A percentile compares a stretch with the other conserved stretches of the same genome.
Evolutionary conservation across 371 early-diverging fungal genomes (phyloP).

Genomic region (Mucor circinelloides): DNA sequence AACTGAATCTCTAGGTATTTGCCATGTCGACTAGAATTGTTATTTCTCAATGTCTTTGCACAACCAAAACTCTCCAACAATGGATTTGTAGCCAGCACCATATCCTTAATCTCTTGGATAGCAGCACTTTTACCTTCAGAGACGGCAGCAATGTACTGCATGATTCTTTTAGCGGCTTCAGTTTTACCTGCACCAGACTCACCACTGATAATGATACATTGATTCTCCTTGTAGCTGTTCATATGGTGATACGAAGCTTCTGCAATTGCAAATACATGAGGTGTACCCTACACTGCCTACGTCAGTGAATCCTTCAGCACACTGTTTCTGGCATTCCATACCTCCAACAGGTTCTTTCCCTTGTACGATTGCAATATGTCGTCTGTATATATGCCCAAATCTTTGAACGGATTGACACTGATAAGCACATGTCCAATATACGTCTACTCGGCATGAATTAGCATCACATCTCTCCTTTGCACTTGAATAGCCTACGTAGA

Average conservation of each 20-base stretch:
- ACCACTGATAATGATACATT: conserved; percentile 96
- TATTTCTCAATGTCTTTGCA: conserved; percentile 98
- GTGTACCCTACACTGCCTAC: conserved; percentile 61
- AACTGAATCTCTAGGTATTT: conserved; percentile 99
- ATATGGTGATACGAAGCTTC: conserved; percentile 89
- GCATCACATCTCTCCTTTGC: conserved; percentile 10
- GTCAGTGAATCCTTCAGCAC: not conserved
- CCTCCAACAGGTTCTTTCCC: conserved; percentile 85
- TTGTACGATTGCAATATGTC: conserved; percentile 72
- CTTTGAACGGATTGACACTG: conserved; percentile 87
- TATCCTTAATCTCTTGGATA: conserved; percentile 92
- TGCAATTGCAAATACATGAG: conserved; percentile 89
- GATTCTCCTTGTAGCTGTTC: conserved; percentile 96
- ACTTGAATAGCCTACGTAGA: conserved; percentile 58
- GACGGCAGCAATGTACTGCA: conserved; percentile 97
- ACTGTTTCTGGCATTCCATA: conserved; percentile 28
- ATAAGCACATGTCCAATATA: conserved; percentile 90
- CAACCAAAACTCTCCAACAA: conserved; percentile 99
- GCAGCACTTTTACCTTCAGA: conserved; percentile 72
- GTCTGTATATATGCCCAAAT: conserved; percentile 82
- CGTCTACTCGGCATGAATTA: conserved; percentile 51
- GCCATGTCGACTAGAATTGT: conserved; percentile 98
- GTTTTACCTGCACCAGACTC: conserved; percentile 94
- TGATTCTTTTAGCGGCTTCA: conserved; percentile 90
- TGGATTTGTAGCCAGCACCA: conserved; percentile 97